Conservation (phyloP, 768 basidiomycete genomes). For the Rhodotorula toruloides region DNA sequence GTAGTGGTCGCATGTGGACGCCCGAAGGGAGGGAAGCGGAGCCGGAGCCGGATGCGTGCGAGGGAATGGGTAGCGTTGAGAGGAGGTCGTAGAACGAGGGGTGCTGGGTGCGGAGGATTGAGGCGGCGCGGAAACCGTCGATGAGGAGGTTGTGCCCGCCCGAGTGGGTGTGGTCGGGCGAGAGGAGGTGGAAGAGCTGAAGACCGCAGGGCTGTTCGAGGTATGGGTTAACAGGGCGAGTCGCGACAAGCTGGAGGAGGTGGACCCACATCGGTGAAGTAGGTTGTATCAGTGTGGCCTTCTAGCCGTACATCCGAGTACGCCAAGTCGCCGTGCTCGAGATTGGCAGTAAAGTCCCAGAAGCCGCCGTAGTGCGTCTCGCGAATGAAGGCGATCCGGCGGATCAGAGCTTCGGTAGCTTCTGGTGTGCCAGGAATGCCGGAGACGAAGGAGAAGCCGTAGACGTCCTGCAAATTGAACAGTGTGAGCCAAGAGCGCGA, state of each 20-base stretch:
- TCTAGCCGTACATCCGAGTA: slow-evolving; percentile 83
- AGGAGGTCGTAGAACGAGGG: slow-evolving; percentile 68
- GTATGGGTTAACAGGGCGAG: background rate
- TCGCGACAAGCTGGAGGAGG: background rate
- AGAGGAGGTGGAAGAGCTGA: slow-evolving; percentile 90
- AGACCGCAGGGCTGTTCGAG: slow-evolving; percentile 79
- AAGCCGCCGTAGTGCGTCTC: slow-evolving; percentile 89
- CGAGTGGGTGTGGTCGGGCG: slow-evolving; percentile 55
- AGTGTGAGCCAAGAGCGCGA: background rate
- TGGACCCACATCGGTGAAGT: slow-evolving; percentile 56
- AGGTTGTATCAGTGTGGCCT: slow-evolving; percentile 75
- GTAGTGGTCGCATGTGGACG: slow-evolving; percentile 51
- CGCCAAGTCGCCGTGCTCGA: slow-evolving; percentile 86
- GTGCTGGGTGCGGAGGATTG: slow-evolving; percentile 64
- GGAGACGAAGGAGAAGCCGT: slow-evolving; percentile 81
- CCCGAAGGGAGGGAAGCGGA: slow-evolving; percentile 45
- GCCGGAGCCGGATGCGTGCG: slow-evolving; percentile 81
- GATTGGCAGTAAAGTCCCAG: slow-evolving; percentile 93
- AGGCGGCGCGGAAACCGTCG: slow-evolving; percentile 89
- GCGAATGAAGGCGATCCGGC: slow-evolving; percentile 77
- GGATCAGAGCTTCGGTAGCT: slow-evolving; percentile 71
- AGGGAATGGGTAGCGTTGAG: slow-evolving; percentile 62
- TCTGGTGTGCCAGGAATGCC: slow-evolving; percentile 75
- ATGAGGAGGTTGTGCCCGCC: slow-evolving; percentile 90
- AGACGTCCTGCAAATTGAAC: slow-evolving; percentile 58